A percentile compares a stretch with the other conserved stretches of the same genome.
Evolutionary conservation across 306 rosid genomes (phyloP).

Genomic region (Glycine latifolia): DNA sequence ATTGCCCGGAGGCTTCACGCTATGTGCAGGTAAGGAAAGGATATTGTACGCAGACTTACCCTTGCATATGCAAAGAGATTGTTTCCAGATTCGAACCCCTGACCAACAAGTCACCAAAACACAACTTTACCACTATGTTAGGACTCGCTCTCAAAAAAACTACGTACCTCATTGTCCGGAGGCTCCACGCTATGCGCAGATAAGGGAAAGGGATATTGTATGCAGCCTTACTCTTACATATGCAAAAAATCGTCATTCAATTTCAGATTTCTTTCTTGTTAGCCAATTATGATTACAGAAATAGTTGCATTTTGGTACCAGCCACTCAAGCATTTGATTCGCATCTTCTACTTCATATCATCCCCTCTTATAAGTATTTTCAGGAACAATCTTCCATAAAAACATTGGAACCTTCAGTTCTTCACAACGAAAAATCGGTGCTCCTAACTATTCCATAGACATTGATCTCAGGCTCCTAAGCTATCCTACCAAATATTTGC

Average conservation of each 20-base stretch:
- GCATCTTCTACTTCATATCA: neutral
- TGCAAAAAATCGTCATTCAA: neutral
- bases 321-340: neutral
- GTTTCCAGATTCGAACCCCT: too few relatives aligned
- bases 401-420: neutral
- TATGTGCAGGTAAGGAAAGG: too few relatives aligned
- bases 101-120: too few relatives aligned
- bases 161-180: too few relatives aligned
- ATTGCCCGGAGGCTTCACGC: too few relatives aligned
- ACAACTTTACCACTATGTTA: too few relatives aligned
- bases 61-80: too few relatives aligned
- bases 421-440: neutral
- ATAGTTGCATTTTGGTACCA: neutral
- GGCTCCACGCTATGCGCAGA: too few relatives aligned
- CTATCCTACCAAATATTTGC: neutral
- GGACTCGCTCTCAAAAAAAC: too few relatives aligned
- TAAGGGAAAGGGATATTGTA: too few relatives aligned
- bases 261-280: conserved; percentile 2
- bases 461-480: conserved; percentile 1
- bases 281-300: neutral
- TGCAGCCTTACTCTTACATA: too few relatives aligned
- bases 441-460: neutral
- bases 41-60: too few relatives aligned
- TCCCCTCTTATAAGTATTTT: neutral
- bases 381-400: neutral